Conservation (phyloP, 2,329 filamentous ascomycete genomes). For the Madurella mycetomatis region DNA sequence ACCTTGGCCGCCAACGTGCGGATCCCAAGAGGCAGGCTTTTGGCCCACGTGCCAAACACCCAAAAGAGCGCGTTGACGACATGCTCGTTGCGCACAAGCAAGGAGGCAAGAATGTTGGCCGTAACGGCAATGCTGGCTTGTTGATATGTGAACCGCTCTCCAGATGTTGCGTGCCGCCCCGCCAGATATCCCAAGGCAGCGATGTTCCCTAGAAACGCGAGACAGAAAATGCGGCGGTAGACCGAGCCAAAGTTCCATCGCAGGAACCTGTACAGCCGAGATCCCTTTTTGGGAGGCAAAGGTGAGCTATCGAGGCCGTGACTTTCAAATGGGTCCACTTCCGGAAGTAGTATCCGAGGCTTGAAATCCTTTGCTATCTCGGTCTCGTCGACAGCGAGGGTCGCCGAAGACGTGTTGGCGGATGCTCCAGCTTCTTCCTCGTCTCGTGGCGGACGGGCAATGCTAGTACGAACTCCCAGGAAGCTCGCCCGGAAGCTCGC, state of each 20-base stretch:
- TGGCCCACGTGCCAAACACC: conserved; percentile 33
- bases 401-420: conserved; percentile 3
- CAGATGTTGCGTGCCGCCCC: conserved; percentile 4
- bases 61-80: conserved; percentile 49
- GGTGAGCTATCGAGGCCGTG: conserved; percentile 18
- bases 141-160: conserved; percentile 16
- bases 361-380: neutral
- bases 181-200: conserved; percentile 22
- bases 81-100: conserved; percentile 48
- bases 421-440: conserved; percentile 12
- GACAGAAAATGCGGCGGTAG: conserved; percentile 40
- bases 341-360: neutral
- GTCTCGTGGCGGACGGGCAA: conserved; percentile 9
- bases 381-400: neutral
- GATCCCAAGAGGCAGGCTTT: conserved; percentile 36
- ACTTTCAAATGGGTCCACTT: conserved; percentile 8
- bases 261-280: conserved; percentile 24
- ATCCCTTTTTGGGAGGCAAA: conserved; percentile 25
- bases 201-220: conserved; percentile 37
- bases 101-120: conserved; percentile 42
- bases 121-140: conserved; percentile 27
- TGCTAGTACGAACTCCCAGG: neutral
- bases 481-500: neutral
- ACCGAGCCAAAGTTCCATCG: conserved; percentile 32
- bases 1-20: conserved; percentile 47